These are phyloP conservation scores for Trifolium repens DNA, from an alignment of 306 rosid genomes.

Conservation along the genomic window DNA sequence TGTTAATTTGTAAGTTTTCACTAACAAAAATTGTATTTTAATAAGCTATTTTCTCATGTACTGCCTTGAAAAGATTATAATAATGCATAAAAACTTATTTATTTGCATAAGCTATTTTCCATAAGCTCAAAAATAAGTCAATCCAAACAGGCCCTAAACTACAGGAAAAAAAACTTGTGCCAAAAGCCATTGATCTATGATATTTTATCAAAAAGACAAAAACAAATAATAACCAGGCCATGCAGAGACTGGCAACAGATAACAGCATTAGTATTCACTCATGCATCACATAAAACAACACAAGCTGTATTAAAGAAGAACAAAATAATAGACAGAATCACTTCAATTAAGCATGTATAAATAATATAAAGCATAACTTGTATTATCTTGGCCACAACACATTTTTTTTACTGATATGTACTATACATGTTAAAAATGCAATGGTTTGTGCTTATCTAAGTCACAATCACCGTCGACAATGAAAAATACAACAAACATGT, in stretches of 20 bases:
- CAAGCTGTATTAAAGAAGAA: conserved; percentile 8
- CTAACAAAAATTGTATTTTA: too few species aligned
- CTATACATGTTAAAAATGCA: conserved; percentile 10
- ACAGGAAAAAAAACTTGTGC: conserved; percentile 31
- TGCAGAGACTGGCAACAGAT: conserved; percentile 22
- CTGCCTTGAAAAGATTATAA: too few species aligned
- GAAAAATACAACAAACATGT: conserved; percentile 15
- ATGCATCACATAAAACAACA: conserved; percentile 2
- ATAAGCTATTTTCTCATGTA: too few species aligned
- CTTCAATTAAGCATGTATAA: conserved; percentile 14
- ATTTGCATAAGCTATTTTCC: too few species aligned
- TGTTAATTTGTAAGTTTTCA: too few species aligned
- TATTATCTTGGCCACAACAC: background rate
- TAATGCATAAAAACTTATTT: too few species aligned
- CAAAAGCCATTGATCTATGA: background rate
- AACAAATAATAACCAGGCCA: conserved; percentile 11
- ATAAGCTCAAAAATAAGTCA: too few species aligned
- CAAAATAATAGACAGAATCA: background rate
- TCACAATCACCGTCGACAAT: conserved; percentile 10
- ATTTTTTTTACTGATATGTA: background rate
- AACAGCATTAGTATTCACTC: conserved; percentile 7
- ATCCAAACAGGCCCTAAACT: background rate
- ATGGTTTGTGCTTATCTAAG: background rate
- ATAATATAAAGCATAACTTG: conserved; percentile 22
- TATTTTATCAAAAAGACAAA: conserved; percentile 22